Evolutionary conservation across 2,329 filamentous ascomycete genomes (phyloP), one percentile per base, ranked within the genome.

Genomic region (Fusarium gaditjirri): DNA sequence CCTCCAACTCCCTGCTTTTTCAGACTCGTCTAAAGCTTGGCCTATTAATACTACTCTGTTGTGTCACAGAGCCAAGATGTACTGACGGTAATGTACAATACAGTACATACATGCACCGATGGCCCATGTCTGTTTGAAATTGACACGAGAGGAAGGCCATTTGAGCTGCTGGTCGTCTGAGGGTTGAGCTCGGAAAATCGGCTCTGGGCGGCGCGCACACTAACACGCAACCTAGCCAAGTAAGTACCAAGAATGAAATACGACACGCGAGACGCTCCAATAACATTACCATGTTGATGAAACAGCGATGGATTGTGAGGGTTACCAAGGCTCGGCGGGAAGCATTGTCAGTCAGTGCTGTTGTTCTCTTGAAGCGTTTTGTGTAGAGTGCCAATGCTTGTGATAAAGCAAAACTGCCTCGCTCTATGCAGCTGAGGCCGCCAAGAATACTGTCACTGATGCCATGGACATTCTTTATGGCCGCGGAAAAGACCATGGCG

Each of bases 101-200:
- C 42, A 44, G 25, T 27, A 33, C 33, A 33, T 33, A 47, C 61
- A 43, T 19, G 41, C 65, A 54, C 43, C n/a, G n/a, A 53, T 21
- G 43, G 61, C 61, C 70, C 61, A 65, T 73, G 65, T 55, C 58
- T 53, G 62, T 59, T 41, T 49, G 60, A 38, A 64, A 46, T 57
- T 50, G 41, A 46, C 35, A 12, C n/a, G 35, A 69, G 39, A 65
- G 42, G 41, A 61, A 56, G 65, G 49, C 66, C 67, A 41, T 36
- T 52, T 39, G 44, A 43, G 31, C 19, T 57, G 52, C n/a, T 54
- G 29, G 46, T 57, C 54, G 53, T 60, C 54, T 61, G 54, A 61
- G 46, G 50, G 41, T 49, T 54, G 53, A 72, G 56, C 60, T 66
- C 69, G 69, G 69, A 41, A 72, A 72, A 66, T 66, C 69, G 69